Evolutionary conservation across 2,329 filamentous ascomycete species (phyloP).

Genomic region (Stemphylium beticola): DNA sequence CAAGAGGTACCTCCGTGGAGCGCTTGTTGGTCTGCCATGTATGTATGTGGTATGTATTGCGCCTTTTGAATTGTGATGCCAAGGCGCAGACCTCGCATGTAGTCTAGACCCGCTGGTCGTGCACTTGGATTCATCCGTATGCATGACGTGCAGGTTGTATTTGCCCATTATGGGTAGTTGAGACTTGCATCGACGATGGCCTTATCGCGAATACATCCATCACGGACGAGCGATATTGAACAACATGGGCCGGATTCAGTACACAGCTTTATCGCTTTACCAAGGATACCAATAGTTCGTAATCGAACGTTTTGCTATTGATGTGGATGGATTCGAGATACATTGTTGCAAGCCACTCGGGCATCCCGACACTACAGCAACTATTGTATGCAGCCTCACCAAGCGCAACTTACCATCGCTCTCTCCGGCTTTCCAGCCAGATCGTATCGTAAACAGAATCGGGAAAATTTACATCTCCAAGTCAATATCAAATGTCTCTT

Average conservation of each 20-base stretch:
- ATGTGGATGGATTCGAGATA: too few species aligned
- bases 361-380: too few species aligned
- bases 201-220: neutral
- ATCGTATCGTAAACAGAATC: neutral
- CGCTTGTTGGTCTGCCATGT: conserved; percentile 2
- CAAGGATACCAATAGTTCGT: too few species aligned
- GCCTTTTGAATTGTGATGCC: conserved; percentile 6
- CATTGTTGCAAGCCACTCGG: too few species aligned
- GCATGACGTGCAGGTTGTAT: conserved; percentile 9
- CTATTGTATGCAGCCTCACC: too few species aligned
- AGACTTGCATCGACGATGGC: conserved; percentile 11
- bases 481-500: neutral
- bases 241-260: neutral
- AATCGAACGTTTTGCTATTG: too few species aligned
- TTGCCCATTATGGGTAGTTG: neutral
- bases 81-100: conserved; percentile 8
- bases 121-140: conserved; percentile 5
- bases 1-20: conserved; percentile 6
- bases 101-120: conserved; percentile 8
- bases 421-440: too few species aligned
- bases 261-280: too few species aligned
- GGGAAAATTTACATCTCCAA: neutral
- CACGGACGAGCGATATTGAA: neutral
- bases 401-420: too few species aligned
- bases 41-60: conserved; percentile 7